Conservation (phyloP, 2,329 filamentous ascomycete genomes). For the Cordyceps cateniannulata region DNA sequence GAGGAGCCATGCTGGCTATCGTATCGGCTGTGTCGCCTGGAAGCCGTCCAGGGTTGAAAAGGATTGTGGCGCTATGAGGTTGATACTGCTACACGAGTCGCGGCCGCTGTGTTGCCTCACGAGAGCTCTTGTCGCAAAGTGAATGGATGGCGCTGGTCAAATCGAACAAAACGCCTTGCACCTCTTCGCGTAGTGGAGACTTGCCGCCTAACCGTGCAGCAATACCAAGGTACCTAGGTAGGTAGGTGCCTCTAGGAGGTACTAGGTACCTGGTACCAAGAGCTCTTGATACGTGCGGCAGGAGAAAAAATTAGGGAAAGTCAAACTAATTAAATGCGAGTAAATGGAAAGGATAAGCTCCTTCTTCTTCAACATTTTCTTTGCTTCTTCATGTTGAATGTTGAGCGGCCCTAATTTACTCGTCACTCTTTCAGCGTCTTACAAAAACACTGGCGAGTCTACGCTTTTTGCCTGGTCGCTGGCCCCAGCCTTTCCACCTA, state of each 20-base stretch:
- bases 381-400: background rate
- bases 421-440: background rate
- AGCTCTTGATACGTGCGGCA: too few species aligned
- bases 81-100: background rate
- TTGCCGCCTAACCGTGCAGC: background rate
- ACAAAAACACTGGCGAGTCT: background rate
- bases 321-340: too few species aligned
- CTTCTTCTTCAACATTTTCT: background rate
- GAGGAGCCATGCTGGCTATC: background rate
- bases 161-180: conserved; percentile 1
- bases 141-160: background rate
- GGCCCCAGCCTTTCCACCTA: conserved; percentile 3
- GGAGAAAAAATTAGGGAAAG: too few species aligned
- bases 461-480: background rate
- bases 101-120: background rate
- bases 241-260: too few species aligned
- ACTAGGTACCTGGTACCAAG: too few species aligned
- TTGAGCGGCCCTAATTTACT: background rate
- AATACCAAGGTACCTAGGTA: too few species aligned
- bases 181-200: conserved; percentile 9
- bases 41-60: background rate
- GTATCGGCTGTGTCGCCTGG: background rate
- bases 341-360: background rate
- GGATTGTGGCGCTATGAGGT: background rate
- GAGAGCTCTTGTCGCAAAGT: conserved; percentile 7